A percentile compares a stretch with the other conserved stretches of the same genome.
These are phyloP conservation scores for Penicillium daleae DNA, from an alignment of 495 filamentous ascomycete genomes.

Conservation along the genomic window DNA sequence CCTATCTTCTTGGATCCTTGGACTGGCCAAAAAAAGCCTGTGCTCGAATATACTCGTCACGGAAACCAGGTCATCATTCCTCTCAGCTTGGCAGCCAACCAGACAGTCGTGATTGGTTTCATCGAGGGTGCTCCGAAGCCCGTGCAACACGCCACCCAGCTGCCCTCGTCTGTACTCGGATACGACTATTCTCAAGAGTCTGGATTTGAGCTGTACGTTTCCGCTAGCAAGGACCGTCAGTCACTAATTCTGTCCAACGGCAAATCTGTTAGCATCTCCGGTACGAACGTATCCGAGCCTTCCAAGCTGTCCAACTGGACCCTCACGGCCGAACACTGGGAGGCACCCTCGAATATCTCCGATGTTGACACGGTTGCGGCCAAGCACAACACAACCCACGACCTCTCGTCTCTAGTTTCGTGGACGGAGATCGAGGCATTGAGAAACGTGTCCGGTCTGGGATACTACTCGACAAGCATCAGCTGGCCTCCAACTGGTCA, in stretches of 20 bases:
- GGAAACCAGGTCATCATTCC: slow-evolving; percentile 27
- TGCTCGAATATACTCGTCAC: slow-evolving; percentile 33
- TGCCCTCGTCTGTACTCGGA: slow-evolving; percentile 25
- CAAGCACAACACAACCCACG: slow-evolving; percentile 39
- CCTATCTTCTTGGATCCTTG: slow-evolving; percentile 47
- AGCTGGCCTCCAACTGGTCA: slow-evolving; percentile 32
- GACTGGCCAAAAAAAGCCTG: slow-evolving; percentile 42
- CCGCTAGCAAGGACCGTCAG: slow-evolving; percentile 7
- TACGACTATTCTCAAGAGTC: slow-evolving; percentile 16
- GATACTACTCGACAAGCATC: slow-evolving; percentile 55
- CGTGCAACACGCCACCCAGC: slow-evolving; percentile 10
- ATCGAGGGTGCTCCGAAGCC: not conserved
- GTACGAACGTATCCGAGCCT: slow-evolving; percentile 12
- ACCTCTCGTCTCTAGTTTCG: slow-evolving; percentile 33
- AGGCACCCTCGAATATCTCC: slow-evolving; percentile 36
- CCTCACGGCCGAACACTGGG: slow-evolving; percentile 46
- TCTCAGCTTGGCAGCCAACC: slow-evolving; percentile 37
- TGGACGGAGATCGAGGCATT: slow-evolving; percentile 57
- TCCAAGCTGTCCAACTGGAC: slow-evolving; percentile 44
- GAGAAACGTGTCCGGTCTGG: slow-evolving; percentile 65
- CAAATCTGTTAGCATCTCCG: slow-evolving; percentile 17
- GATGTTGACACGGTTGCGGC: slow-evolving; percentile 26
- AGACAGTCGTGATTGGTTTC: slow-evolving; percentile 45
- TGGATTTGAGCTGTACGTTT: slow-evolving; percentile 24
- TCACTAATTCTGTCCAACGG: slow-evolving; percentile 34